Base-by-base conservation (phyloP, 2,329 filamentous ascomycete species). In the Capronia americana region DNA sequence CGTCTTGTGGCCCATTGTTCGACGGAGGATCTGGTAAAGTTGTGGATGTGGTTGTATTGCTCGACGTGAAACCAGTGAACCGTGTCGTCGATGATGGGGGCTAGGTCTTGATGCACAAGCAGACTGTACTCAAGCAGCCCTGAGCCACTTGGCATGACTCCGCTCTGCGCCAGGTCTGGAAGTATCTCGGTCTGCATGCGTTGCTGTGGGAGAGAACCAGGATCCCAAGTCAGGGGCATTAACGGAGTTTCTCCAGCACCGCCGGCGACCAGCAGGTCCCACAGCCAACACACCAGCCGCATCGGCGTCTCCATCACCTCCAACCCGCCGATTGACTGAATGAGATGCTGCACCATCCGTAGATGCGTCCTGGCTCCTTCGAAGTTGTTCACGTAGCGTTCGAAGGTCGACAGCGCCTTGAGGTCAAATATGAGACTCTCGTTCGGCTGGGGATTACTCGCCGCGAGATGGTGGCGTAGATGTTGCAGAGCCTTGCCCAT, bases 371-470 rank as follows among this genome's bases (percentile, higher is more conserved):
- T 59, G 23, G 67, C 64, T 5, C 67, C 67, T 54, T 67, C 61
- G 20, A 65, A 63, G 32, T 65, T 67, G 14, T 38, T 38, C 14
- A 67, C 61, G 32, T 69, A 69, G n/a, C 64, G 55, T 55, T 69
- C 67, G 38, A 67, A 69, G 7, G 55, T 60, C 6, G 67, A 66
- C 4, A 69, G 55, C 11, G 67, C 64, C 23, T 61, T 38, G 5
- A 69, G 62, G 50, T 69, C 67, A 46, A 69, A 69, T 24, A 69
- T 63, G 32, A 69, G 50, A 20, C 63, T 38, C 55, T 69, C 64
- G 26, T 67, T 53, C 11, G 48, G 38, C 14, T 53, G 46, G 14
- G 61, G 64, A 1, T 59, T 20, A 14, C 55, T 44, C 2, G 54
- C 53, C 14, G 48, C 58, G 32, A 69, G 32, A 24, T 69, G 59